Percentiles rank a stretch among this genome's conserved stretches.
Evolutionary conservation across 1,139 yeast species (phyloP).

Genomic region (Geotrichum klebahnii): DNA sequence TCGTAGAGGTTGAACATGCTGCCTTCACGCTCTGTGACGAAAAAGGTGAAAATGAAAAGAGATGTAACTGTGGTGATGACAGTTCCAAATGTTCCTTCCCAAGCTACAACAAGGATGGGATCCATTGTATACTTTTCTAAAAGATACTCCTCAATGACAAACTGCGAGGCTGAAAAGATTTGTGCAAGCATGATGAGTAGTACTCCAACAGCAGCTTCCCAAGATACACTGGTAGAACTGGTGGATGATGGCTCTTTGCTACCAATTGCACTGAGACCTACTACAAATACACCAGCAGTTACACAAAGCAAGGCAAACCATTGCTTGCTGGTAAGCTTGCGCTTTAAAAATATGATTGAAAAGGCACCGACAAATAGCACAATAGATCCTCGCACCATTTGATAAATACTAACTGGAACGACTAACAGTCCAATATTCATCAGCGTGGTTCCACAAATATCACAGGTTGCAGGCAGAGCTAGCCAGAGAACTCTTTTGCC

Average conservation of each 20-base stretch:
- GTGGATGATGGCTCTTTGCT: conserved; percentile 45
- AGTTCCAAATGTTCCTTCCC: conserved; percentile 69
- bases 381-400: conserved; percentile 77
- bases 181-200: conserved; percentile 58
- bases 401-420: conserved; percentile 79
- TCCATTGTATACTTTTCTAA: conserved; percentile 51
- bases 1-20: conserved; percentile 57
- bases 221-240: conserved; percentile 30
- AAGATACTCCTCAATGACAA: conserved; percentile 72
- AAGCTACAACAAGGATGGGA: conserved; percentile 49
- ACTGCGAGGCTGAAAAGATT: conserved; percentile 66
- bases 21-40: conserved; percentile 37
- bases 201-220: conserved; percentile 50
- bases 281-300: conserved; percentile 63
- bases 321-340: conserved; percentile 55
- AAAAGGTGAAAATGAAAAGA: conserved; percentile 46
- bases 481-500: conserved; percentile 39
- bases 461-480: conserved; percentile 67
- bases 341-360: conserved; percentile 59
- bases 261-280: conserved; percentile 61
- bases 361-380: conserved; percentile 73
- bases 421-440: conserved; percentile 71
- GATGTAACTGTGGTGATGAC: conserved; percentile 43
- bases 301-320: conserved; percentile 65
- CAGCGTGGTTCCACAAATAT: conserved; percentile 67